Conservation (phyloP, 495 filamentous ascomycete species). For the Neurospora tetrasperma region DNA sequence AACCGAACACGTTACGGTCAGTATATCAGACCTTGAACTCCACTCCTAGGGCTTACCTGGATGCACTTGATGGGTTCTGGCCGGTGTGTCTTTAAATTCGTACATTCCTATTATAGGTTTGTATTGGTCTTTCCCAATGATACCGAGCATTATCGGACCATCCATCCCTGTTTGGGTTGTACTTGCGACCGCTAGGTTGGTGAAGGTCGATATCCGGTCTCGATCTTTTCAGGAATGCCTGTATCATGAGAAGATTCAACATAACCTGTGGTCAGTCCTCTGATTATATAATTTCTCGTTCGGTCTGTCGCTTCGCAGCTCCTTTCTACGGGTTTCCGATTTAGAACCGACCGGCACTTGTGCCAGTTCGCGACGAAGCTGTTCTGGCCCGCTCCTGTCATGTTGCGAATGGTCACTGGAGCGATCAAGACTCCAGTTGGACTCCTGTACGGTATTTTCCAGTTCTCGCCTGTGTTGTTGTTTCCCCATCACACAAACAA, state of each 20-base stretch:
- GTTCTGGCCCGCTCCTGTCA: neutral
- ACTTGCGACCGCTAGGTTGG: neutral
- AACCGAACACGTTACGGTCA: neutral
- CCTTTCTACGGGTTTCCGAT: neutral
- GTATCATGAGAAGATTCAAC: slow-evolving; percentile 36
- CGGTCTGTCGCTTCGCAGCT: neutral
- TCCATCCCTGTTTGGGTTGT: neutral
- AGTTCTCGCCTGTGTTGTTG: slow-evolving; percentile 66
- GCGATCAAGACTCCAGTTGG: neutral
- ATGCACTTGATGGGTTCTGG: neutral
- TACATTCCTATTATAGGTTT: neutral
- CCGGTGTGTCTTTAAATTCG: neutral
- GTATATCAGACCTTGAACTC: neutral
- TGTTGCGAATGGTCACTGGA: neutral
- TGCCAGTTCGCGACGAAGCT: neutral
- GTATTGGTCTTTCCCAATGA: neutral
- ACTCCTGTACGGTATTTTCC: neutral
- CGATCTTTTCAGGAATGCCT: slow-evolving; percentile 1
- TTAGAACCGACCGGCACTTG: neutral
- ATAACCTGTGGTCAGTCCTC: slow-evolving; percentile 59
- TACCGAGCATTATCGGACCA: neutral
- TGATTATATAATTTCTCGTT: neutral
- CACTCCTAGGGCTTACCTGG: no score
- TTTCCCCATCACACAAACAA: slow-evolving; percentile 46
- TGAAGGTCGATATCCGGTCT: slow-evolving; percentile 4